Conservation (phyloP, 805 yeast species). For the Metahyphopichia silvanorum region DNA sequence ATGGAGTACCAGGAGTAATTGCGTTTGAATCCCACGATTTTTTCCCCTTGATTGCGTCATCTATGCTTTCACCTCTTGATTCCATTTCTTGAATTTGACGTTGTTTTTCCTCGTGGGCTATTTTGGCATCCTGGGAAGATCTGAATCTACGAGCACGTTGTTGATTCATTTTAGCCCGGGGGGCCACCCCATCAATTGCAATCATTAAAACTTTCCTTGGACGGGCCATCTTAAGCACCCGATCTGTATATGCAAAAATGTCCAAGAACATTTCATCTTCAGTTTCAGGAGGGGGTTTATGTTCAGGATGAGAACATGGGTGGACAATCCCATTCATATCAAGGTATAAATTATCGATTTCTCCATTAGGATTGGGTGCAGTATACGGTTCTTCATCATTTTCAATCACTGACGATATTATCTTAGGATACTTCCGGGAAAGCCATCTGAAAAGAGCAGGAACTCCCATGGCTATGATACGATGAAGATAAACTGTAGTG, state of each 20-base stretch:
- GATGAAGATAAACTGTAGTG: too few relatives aligned
- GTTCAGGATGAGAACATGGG: constrained; percentile 98
- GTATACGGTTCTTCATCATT: constrained; percentile 62
- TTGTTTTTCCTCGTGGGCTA: constrained; percentile 70
- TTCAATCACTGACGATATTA: constrained; percentile 84
- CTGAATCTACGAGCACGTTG: constrained; percentile 92
- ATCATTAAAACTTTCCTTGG: constrained; percentile 91
- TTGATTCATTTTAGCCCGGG: constrained; percentile 97
- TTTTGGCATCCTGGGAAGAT: constrained; percentile 83
- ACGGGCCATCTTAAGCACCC: constrained; percentile 89
- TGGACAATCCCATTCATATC: constrained; percentile 99
- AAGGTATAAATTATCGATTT: constrained; percentile 84
- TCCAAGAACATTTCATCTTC: constrained; percentile 97
- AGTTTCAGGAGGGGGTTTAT: constrained; percentile 91
- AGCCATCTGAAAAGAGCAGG: constrained; percentile 98
- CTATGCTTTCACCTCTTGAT: constrained; percentile 69
- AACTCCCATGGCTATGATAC: constrained; percentile 94
- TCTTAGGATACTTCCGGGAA: constrained; percentile 89
- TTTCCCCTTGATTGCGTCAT: constrained; percentile 67
- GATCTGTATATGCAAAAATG: constrained; percentile 86
- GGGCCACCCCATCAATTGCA: constrained; percentile 99
- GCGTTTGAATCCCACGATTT: constrained; percentile 94
- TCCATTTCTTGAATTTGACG: constrained; percentile 57
- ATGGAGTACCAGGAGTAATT: constrained; percentile 98
- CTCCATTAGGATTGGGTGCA: constrained; percentile 91